phyloP scores from a whole-genome alignment of 2,329 filamentous ascomycete genomes.

The Aspergillus pseudotamarii region DNA sequence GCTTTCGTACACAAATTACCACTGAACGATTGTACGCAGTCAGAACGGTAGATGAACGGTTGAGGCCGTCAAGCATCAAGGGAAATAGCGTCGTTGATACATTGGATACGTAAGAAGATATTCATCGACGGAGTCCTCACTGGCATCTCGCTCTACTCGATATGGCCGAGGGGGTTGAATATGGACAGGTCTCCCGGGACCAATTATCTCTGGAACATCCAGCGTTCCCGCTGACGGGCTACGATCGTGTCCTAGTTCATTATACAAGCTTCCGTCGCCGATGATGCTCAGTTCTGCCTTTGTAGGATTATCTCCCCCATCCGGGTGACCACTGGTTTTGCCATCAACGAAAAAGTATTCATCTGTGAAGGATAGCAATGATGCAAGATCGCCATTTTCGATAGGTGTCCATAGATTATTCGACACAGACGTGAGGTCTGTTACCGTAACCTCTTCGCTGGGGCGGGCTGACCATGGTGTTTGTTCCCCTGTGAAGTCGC shows the following conservation, averaged over 20 bases:
- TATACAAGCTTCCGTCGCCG: constrained; percentile 25
- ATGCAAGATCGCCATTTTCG: constrained; percentile 26
- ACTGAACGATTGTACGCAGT: neutral
- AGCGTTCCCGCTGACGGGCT: constrained; percentile 19
- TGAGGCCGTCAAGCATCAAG: constrained; percentile 8
- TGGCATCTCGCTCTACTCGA: constrained; percentile 18
- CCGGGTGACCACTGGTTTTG: constrained; percentile 29
- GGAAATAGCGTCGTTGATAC: constrained; percentile 20
- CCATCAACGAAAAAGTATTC: constrained; percentile 35
- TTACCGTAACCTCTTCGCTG: constrained; percentile 17
- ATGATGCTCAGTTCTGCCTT: constrained; percentile 22
- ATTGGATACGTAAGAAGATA: constrained; percentile 24
- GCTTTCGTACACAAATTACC: constrained; percentile 1
- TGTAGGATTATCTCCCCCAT: constrained; percentile 26
- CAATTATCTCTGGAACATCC: constrained; percentile 23
- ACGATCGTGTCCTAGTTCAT: constrained; percentile 24
- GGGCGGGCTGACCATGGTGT: constrained; percentile 9
- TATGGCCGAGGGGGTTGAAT: constrained; percentile 5
- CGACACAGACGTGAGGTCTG: constrained; percentile 21
- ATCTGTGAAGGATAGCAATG: constrained; percentile 23
- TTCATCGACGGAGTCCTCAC: constrained; percentile 26
- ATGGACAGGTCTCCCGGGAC: constrained; percentile 16
- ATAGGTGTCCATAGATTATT: constrained; percentile 24
- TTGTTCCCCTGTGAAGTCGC: constrained; percentile 3
- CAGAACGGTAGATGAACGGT: neutral